phyloP scores from a whole-genome alignment of 2,329 filamentous ascomycete genomes.

The Diplodia seriata region DNA sequence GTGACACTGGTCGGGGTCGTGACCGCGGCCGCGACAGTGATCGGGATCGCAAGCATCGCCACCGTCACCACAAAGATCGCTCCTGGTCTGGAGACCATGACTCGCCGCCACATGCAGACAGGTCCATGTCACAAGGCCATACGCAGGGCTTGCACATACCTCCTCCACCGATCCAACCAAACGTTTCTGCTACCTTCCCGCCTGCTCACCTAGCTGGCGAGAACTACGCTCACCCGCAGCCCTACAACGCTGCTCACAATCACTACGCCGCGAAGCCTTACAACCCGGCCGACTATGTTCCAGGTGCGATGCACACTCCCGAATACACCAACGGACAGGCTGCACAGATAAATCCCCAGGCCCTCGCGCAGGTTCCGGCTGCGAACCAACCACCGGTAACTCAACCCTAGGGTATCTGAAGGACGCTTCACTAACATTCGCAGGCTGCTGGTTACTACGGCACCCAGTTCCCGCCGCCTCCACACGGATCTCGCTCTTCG shows the following conservation, averaged over 20 bases:
- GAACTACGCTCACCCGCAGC: conserved; percentile 33
- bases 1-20: neutral
- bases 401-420: neutral
- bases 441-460: conserved; percentile 29
- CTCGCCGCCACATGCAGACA: neutral
- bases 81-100: neutral
- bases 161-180: conserved; percentile 37
- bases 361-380: neutral
- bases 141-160: conserved; percentile 37
- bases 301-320: neutral
- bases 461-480: conserved; percentile 30
- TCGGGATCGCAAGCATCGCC: conserved; percentile 11
- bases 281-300: conserved; percentile 42
- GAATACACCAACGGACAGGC: conserved; percentile 15
- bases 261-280: conserved; percentile 38
- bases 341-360: neutral
- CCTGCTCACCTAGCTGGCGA: conserved; percentile 45
- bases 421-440: neutral
- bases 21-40: conserved; percentile 26
- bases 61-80: conserved; percentile 13
- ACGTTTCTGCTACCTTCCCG: conserved; percentile 38
- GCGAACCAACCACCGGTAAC: conserved; percentile 10
- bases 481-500: conserved; percentile 22
- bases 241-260: conserved; percentile 18
- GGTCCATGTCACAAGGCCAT: conserved; percentile 7